phyloP scores from a whole-genome alignment of 2,329 filamentous ascomycete genomes.

The Fusarium succisae region DNA sequence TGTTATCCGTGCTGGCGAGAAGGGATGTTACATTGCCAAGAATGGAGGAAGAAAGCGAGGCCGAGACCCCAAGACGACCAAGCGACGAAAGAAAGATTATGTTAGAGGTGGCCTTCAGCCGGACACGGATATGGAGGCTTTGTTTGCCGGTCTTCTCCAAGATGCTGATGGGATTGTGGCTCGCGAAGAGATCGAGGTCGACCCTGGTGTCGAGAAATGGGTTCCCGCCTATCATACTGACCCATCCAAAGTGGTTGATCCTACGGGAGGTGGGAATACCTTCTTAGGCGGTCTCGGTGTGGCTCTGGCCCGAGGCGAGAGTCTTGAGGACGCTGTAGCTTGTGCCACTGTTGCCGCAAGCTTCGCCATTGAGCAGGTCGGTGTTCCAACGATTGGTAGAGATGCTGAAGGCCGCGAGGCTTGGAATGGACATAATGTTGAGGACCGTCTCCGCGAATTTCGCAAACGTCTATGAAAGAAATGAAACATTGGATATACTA shows the following conservation, averaged over 20 bases:
- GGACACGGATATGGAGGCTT: conserved; percentile 70
- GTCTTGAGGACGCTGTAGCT: conserved; percentile 74
- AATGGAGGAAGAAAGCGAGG: conserved; percentile 64
- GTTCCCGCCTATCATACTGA: conserved; percentile 77
- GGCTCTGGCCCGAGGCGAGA: conserved; percentile 66
- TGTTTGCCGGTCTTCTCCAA: conserved; percentile 68
- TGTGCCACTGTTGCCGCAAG: conserved; percentile 88
- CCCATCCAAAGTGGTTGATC: conserved; percentile 75
- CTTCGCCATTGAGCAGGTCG: conserved; percentile 94
- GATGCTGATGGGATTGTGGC: conserved; percentile 62
- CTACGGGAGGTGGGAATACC: conserved; percentile 92
- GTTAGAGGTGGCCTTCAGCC: conserved; percentile 63
- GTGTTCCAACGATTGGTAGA: conserved; percentile 71
- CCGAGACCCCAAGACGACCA: conserved; percentile 39
- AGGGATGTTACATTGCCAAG: conserved; percentile 73
- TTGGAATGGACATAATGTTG: conserved; percentile 69
- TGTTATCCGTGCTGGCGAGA: conserved; percentile 75
- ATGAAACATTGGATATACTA: neutral
- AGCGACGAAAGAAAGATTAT: conserved; percentile 55
- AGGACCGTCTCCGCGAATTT: conserved; percentile 63
- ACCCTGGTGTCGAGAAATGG: conserved; percentile 76
- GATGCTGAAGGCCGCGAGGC: conserved; percentile 60
- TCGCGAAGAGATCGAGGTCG: conserved; percentile 67
- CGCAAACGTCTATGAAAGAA: conserved; percentile 50
- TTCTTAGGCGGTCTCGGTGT: conserved; percentile 75